These are phyloP conservation scores for Gossypioides kirkii DNA, from an alignment of 345 rosid genomes.

Conservation along the genomic window DNA sequence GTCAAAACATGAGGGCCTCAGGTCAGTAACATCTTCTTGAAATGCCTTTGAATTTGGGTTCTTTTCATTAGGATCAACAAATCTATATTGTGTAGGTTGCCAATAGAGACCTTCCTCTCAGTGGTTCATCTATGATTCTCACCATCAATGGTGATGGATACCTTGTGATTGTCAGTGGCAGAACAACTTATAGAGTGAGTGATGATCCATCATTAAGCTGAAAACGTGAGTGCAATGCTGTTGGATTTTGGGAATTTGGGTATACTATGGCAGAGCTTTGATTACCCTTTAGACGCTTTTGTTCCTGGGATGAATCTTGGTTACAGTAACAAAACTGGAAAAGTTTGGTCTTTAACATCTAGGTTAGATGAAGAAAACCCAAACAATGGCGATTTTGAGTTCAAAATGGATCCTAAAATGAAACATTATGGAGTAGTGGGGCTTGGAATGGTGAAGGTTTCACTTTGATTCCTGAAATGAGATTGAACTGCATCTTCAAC, in stretches of 20 bases:
- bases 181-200: neutral
- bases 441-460: constrained; percentile 42
- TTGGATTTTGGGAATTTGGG: constrained; percentile 41
- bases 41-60: constrained; percentile 1
- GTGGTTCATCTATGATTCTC: constrained; percentile 21
- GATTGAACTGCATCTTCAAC: constrained; percentile 1
- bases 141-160: constrained; percentile 14
- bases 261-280: constrained; percentile 42
- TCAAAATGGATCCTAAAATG: constrained; percentile 21
- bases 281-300: constrained; percentile 33
- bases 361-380: constrained; percentile 39
- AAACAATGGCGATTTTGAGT: neutral
- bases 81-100: constrained; percentile 38
- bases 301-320: constrained; percentile 45
- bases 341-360: constrained; percentile 17
- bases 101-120: constrained; percentile 29
- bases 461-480: constrained; percentile 11
- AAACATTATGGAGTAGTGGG: constrained; percentile 21
- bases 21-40: neutral
- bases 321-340: constrained; percentile 4
- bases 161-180: constrained; percentile 25
- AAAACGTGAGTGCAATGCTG: constrained; percentile 4
- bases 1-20: neutral
- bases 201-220: neutral
- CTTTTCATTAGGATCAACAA: neutral